A percentile compares a stretch with the other conserved stretches of the same genome.
phyloP scores from a whole-genome alignment of 345 rosid genomes.

The Carallia pectinifolia region DNA sequence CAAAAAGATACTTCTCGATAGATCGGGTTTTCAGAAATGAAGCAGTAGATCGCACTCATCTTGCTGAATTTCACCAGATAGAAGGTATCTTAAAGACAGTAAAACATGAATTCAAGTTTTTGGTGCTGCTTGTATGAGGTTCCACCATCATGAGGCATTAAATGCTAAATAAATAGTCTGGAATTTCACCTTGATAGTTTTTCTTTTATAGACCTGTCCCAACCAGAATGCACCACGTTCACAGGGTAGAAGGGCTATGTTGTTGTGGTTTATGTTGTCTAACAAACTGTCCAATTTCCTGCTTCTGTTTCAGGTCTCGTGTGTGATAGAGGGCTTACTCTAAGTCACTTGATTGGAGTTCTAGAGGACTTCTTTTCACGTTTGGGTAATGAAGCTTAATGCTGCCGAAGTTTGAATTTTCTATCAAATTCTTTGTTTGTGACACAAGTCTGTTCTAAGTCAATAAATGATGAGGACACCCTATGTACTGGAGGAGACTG shows the following conservation, averaged over 20 bases:
- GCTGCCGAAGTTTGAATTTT: background rate
- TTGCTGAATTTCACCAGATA: constrained; percentile 96
- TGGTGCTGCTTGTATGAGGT: background rate
- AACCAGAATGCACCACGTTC: background rate
- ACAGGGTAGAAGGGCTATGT: background rate
- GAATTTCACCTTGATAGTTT: background rate
- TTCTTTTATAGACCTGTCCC: background rate
- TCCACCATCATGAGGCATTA: constrained; percentile 2
- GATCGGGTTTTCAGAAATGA: constrained; percentile 99
- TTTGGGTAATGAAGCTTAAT: constrained; percentile 46
- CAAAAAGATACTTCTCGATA: constrained; percentile 88
- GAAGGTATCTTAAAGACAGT: constrained; percentile 53
- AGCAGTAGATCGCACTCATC: constrained; percentile 93
- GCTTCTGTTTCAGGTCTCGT: constrained; percentile 63
- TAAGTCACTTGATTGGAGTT: constrained; percentile 88
- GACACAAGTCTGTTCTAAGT: background rate
- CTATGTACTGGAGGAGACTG: constrained; percentile 1
- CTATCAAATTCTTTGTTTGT: background rate
- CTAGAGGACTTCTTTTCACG: constrained; percentile 85
- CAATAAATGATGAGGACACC: background rate
- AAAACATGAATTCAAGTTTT: background rate
- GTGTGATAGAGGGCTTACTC: constrained; percentile 90
- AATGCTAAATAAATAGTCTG: background rate
- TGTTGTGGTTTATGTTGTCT: background rate
- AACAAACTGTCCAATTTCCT: constrained; percentile 7